These are phyloP conservation scores for Eimeria brunetti DNA, from an alignment of 169 alveolate species.

Conservation along the genomic window DNA sequence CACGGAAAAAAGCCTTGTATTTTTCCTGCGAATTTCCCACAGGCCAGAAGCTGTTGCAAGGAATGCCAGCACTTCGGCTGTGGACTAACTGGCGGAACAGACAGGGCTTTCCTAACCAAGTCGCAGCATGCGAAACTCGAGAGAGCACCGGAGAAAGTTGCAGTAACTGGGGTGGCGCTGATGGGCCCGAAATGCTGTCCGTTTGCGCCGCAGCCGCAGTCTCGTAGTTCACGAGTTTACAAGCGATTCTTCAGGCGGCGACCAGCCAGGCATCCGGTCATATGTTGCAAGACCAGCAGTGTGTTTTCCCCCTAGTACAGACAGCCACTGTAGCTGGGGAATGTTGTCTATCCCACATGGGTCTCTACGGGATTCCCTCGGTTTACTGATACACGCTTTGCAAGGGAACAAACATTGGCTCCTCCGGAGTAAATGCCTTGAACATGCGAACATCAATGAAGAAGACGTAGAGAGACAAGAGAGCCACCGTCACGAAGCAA, in stretches of 20 bases:
- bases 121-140: neutral
- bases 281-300: neutral
- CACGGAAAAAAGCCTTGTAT: neutral
- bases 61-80: slow-evolving; percentile 67
- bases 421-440: slow-evolving; percentile 62
- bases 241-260: neutral
- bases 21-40: neutral
- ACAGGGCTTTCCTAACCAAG: neutral
- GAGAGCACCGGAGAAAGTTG: slow-evolving; percentile 48
- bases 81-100: slow-evolving; percentile 55
- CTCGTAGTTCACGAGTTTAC: slow-evolving; percentile 19
- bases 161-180: slow-evolving; percentile 20
- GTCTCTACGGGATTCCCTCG: neutral
- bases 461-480: slow-evolving; percentile 43
- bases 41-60: slow-evolving; percentile 67
- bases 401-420: slow-evolving; percentile 7
- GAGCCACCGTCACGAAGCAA: slow-evolving; percentile 37
- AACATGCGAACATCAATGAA: slow-evolving; percentile 37
- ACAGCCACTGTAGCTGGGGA: neutral
- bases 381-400: slow-evolving; percentile 27
- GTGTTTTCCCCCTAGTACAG: neutral
- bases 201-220: slow-evolving; percentile 50
- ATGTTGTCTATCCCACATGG: neutral
- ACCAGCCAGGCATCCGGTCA: neutral
- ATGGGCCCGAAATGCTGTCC: slow-evolving; percentile 24